Conservation (phyloP, 2,329 filamentous ascomycete genomes). For the Monilinia fructicola region DNA sequence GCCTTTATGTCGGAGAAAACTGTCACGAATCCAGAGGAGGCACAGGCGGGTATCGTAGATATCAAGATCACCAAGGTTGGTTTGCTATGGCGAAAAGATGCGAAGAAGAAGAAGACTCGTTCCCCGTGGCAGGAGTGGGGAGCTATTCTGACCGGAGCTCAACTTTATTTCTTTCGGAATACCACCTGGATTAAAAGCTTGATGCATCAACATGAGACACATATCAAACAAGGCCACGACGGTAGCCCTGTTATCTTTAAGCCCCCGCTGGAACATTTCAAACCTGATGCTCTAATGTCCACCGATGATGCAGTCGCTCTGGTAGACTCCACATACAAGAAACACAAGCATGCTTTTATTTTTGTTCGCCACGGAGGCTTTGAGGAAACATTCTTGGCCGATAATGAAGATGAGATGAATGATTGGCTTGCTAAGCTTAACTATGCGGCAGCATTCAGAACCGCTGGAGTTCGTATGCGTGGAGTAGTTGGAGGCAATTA, state of each 20-base stretch:
- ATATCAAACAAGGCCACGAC: constrained; percentile 74
- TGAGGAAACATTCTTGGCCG: constrained; percentile 88
- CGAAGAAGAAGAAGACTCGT: constrained; percentile 88
- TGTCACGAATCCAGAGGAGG: constrained; percentile 78
- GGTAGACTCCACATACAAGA: constrained; percentile 82
- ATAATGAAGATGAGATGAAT: constrained; percentile 87
- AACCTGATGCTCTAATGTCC: constrained; percentile 89
- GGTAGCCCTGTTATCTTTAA: constrained; percentile 83
- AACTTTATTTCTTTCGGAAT: constrained; percentile 95
- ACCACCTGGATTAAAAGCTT: constrained; percentile 87
- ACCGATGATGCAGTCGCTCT: constrained; percentile 91
- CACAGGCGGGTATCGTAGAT: constrained; percentile 89
- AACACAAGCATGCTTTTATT: constrained; percentile 92
- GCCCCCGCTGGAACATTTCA: constrained; percentile 86
- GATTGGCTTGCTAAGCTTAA: constrained; percentile 97
- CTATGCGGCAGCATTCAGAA: constrained; percentile 91
- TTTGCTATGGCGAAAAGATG: constrained; percentile 88
- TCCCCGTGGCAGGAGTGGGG: constrained; percentile 99
- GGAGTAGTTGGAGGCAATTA: constrained; percentile 83
- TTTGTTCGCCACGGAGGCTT: constrained; percentile 84
- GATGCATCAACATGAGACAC: constrained; percentile 82
- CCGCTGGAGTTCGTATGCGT: constrained; percentile 85
- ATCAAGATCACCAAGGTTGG: constrained; percentile 98
- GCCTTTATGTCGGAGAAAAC: constrained; percentile 91
- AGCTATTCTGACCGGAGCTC: constrained; percentile 91